Conservation (phyloP, 768 basidiomycete genomes). For the Leccinum arenicola region DNA sequence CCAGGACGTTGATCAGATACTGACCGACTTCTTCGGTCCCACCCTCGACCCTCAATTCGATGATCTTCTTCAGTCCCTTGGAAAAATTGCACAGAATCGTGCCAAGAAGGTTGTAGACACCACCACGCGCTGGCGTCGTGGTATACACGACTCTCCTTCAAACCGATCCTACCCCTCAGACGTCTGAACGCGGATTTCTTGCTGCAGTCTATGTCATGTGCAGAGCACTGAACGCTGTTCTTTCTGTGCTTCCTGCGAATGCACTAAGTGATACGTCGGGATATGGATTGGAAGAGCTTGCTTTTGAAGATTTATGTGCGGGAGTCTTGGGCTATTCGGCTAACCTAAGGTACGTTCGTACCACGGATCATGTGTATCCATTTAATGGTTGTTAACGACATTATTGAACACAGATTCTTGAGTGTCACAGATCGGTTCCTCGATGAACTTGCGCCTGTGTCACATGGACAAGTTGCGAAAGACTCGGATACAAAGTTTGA, state of each 20-base stretch:
- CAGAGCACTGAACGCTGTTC: conserved; percentile 74
- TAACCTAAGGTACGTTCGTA: conserved; percentile 60
- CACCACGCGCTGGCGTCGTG: conserved; percentile 82
- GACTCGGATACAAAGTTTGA: conserved; percentile 56
- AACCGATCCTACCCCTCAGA: conserved; percentile 29
- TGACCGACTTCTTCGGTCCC: conserved; percentile 49
- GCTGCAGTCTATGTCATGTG: conserved; percentile 90
- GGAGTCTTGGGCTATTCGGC: conserved; percentile 82
- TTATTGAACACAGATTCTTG: conserved; percentile 56
- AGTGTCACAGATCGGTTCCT: conserved; percentile 93
- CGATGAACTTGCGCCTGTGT: conserved; percentile 70
- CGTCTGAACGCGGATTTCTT: conserved; percentile 68
- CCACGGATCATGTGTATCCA: neutral
- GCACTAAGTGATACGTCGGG: conserved; percentile 76
- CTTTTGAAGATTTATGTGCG: conserved; percentile 85
- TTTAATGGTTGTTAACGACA: neutral
- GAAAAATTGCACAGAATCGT: conserved; percentile 81
- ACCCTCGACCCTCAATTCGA: conserved; percentile 79
- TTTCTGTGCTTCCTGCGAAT: conserved; percentile 71
- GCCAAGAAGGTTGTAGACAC: conserved; percentile 83
- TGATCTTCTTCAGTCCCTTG: conserved; percentile 76
- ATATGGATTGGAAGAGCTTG: conserved; percentile 79
- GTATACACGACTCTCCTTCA: conserved; percentile 63
- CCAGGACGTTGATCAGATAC: conserved; percentile 62
- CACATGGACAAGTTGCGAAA: conserved; percentile 72